Evolutionary conservation across 2,329 filamentous ascomycete genomes (phyloP).

Genomic region (Colletotrichum sp.): DNA sequence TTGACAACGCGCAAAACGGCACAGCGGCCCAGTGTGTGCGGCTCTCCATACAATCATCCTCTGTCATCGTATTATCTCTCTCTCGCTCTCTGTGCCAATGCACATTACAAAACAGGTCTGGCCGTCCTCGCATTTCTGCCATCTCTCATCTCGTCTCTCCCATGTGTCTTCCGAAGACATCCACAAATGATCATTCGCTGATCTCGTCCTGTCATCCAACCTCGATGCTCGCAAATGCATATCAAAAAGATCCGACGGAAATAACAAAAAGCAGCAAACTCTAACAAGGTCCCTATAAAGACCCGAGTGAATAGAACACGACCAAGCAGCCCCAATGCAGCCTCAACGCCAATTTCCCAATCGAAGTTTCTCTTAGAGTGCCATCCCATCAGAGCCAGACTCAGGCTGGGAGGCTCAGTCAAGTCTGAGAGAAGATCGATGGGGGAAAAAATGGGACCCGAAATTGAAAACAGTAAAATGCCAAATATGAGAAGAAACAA

Average conservation of each 20-base stretch:
- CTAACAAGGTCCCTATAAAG: not conserved
- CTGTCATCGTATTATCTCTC: constrained; percentile 6
- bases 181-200: not conserved
- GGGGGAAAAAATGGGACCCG: not conserved
- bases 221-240: constrained; percentile 16
- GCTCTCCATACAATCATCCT: constrained; percentile 1
- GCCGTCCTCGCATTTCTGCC: not conserved
- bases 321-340: constrained; percentile 16
- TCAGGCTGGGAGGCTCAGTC: not conserved
- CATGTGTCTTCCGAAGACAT: constrained; percentile 4
- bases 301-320: not conserved
- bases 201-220: constrained; percentile 2
- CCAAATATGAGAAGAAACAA: not conserved
- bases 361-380: not conserved
- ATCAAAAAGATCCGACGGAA: not conserved
- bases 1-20: constrained; percentile 15
- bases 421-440: not conserved
- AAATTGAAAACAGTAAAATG: not conserved
- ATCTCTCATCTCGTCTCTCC: constrained; percentile 1
- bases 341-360: constrained; percentile 14
- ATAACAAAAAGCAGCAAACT: not conserved
- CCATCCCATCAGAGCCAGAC: not conserved
- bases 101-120: not conserved
- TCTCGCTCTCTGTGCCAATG: not conserved
- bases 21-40: not conserved